Conservation (phyloP, 352 stramenopile species). For the Globisporangium cystogenes region DNA sequence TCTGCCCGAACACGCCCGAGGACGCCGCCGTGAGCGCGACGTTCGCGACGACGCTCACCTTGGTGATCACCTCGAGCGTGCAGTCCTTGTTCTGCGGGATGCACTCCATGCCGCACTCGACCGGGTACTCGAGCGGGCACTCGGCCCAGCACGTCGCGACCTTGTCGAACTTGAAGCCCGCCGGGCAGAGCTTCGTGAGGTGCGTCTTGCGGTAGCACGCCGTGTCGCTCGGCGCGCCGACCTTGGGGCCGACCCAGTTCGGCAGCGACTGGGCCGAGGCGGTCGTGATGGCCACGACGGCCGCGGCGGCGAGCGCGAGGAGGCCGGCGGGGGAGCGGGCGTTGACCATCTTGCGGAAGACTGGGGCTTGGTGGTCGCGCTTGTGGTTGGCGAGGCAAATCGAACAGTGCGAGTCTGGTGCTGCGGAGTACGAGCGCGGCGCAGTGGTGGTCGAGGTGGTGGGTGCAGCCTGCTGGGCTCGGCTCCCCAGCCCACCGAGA, state of each 20-base stretch:
- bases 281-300: not conserved
- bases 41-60: constrained; percentile 39
- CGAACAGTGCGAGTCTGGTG: not conserved
- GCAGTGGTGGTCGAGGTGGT: not conserved
- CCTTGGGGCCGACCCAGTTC: constrained; percentile 18
- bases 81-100: constrained; percentile 59
- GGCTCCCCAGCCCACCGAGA: not conserved
- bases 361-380: not conserved
- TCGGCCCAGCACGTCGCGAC: constrained; percentile 54
- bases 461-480: not conserved
- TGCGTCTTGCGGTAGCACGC: constrained; percentile 21
- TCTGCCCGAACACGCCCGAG: constrained; percentile 43
- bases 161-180: constrained; percentile 10
- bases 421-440: too few relatives aligned
- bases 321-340: not conserved
- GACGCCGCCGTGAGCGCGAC: constrained; percentile 48
- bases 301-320: not conserved
- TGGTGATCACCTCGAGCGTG: constrained; percentile 41
- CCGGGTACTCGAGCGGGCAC: constrained; percentile 67
- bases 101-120: constrained; percentile 59
- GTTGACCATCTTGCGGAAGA: not conserved
- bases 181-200: constrained; percentile 14
- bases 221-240: constrained; percentile 11
- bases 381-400: not conserved
- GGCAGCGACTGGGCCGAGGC: constrained; percentile 5